A percentile compares a stretch with the other conserved stretches of the same genome.
phyloP scores from a whole-genome alignment of 805 yeast species.

The Candida piceae region DNA sequence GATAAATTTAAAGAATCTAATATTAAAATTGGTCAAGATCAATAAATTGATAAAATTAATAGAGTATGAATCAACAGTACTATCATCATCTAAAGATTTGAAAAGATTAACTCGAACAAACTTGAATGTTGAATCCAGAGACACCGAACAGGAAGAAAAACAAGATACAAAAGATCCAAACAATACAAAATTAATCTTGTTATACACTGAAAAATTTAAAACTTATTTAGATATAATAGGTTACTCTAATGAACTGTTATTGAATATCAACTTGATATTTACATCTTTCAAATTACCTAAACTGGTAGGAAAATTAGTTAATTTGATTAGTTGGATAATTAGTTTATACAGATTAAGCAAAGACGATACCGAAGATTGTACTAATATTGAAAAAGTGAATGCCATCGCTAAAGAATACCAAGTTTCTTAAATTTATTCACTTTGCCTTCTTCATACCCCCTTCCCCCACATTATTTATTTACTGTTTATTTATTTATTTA shows the following conservation, averaged over 20 bases:
- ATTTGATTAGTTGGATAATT: constrained; percentile 26
- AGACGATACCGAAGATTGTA: constrained; percentile 20
- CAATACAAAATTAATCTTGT: constrained; percentile 13
- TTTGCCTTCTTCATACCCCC: too few relatives aligned
- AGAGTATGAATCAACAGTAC: constrained; percentile 20
- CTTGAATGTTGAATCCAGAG: too few relatives aligned
- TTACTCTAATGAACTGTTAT: constrained; percentile 26
- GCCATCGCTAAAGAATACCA: not conserved
- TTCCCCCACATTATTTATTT: too few relatives aligned
- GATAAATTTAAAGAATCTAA: constrained; percentile 24
- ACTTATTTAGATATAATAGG: constrained; percentile 26
- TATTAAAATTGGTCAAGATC: constrained; percentile 19
- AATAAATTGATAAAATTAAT: constrained; percentile 17
- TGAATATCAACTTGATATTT: constrained; percentile 24
- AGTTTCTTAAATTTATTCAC: too few relatives aligned
- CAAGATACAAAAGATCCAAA: constrained; percentile 3
- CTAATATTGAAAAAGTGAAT: constrained; percentile 6
- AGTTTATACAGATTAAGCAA: constrained; percentile 25
- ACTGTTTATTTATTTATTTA: too few relatives aligned
- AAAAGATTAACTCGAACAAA: constrained; percentile 1
- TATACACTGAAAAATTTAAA: constrained; percentile 23
- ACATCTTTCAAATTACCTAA: constrained; percentile 19
- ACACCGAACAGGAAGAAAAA: not conserved
- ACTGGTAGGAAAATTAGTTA: constrained; percentile 16
- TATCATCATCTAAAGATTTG: constrained; percentile 4